Evolutionary conservation across 2,329 filamentous ascomycete species (phyloP), one percentile per base, ranked within the genome.

Genomic region (Thyridium curvatum): DNA sequence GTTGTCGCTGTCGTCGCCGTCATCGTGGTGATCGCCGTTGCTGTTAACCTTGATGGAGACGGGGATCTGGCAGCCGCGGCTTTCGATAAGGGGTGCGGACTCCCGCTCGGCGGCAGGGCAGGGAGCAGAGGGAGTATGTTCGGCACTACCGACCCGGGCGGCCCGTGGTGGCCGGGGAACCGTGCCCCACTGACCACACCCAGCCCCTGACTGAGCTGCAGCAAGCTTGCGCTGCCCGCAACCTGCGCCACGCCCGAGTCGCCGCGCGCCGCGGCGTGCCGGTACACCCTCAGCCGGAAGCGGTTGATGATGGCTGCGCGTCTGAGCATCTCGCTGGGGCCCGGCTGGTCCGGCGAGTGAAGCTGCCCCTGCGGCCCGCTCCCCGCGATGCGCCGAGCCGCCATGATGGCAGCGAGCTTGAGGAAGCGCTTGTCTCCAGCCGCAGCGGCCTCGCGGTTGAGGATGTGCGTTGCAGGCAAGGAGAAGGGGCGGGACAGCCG

Each of bases 401-500:
- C 61, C 14, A 64, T 49, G 15, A 67, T 56, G 4, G 67, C 63
- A 0, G 70, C 66, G 41, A 72, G 59, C 50, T 71, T 71, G 21
- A 71, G 49, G 38, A 76, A 71, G 4, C 69, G 61, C 48, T 64
- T 70, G 45, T 72, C 66, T 4, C 68, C 65, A 2, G 56, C 47
- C 1, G 64, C 57, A 10, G 59, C 52, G 12, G 64, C 68, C 40
- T 77, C 79, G 18, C 79, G 72, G 55, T 81, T 77, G 38, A 82
- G 68, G 41, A 86, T 84, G 50, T 86, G 81, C 32, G 81, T 79
- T 3, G 83, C 79, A 0, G 83, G 83, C 18, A 75, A 67, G 0
- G 82, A 85, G 57, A 78, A 87, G 2, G 83, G 82, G 35, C 70
- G 73, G 9, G 82, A 86, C 1, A 87, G 74, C 8, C 81, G 72